Percentiles rank a stretch among this genome's conserved stretches.
Evolutionary conservation across 1,139 yeast species (phyloP).

Genomic region (Wickerhamiella infanticola): DNA sequence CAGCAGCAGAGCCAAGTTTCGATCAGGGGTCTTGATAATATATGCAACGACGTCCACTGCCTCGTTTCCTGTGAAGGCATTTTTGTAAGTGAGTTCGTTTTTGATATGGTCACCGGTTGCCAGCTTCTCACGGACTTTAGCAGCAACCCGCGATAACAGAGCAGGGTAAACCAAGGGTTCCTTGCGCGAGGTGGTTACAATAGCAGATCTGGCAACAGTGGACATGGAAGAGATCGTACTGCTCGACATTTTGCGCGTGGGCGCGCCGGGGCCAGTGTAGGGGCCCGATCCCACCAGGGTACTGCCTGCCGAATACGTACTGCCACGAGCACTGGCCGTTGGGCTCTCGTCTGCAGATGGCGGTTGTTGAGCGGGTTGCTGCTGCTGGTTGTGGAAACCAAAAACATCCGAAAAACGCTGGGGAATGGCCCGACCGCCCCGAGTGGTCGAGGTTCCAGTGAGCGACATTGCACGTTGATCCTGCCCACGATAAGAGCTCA

Average conservation of each 20-base stretch:
- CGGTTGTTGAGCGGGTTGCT: background rate
- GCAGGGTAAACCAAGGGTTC: conserved; percentile 79
- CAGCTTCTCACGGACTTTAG: conserved; percentile 55
- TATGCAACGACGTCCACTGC: conserved; percentile 82
- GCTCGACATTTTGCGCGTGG: conserved; percentile 13
- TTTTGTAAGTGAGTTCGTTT: conserved; percentile 89
- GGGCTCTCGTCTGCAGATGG: background rate
- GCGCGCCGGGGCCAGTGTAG: conserved; percentile 6
- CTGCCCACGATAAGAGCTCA: background rate
- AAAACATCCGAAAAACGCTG: conserved; percentile 7
- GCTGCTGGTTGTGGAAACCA: conserved; percentile 4
- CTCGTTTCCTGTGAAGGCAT: conserved; percentile 86
- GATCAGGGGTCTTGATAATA: conserved; percentile 75
- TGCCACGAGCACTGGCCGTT: background rate
- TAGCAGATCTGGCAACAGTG: conserved; percentile 23
- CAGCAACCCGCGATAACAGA: conserved; percentile 69
- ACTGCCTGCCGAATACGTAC: conserved; percentile 2
- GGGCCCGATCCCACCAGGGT: conserved; percentile 1
- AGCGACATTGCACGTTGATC: conserved; percentile 3
- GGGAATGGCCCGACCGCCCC: conserved; percentile 18
- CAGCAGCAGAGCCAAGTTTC: conserved; percentile 72
- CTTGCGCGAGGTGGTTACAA: conserved; percentile 31
- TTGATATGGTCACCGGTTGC: conserved; percentile 56
- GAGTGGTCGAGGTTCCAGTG: conserved; percentile 8
- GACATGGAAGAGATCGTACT: conserved; percentile 14